Evolutionary conservation across 2,329 filamentous ascomycete genomes (phyloP), one percentile per base, ranked within the genome.

Genomic region (Fusarium subtropicale): DNA sequence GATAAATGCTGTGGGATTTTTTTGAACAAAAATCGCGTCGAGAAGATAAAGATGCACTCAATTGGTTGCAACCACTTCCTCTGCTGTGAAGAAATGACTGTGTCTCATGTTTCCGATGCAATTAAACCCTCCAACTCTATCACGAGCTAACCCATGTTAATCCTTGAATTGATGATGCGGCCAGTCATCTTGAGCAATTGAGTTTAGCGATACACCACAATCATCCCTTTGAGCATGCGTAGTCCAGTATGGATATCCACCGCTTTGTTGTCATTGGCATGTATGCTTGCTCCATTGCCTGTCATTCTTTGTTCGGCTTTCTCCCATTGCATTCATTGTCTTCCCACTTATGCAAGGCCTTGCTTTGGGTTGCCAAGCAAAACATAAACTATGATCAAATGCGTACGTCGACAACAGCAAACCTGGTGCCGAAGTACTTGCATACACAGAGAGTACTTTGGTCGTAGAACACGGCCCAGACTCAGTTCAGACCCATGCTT

Each of bases 401-500:
- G 34, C 47, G 16, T 51, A 31, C 26, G 26, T 54, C 6, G 46
- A 64, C 39, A 45, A n/a, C 20, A 41, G 33, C n/a, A 58, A 64
- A 60, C 47, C 59, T 42, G 50, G 47, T 41, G 51, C 58, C 47
- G 53, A 56, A 67, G 54, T 67, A 54, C 30, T 22, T 26, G 34
- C 31, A 44, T 26, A 18, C 22, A 26, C 10, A n/a, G 16, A 45
- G 42, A 41, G 34, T 52, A 20, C 50, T 22, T 41, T 64, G 34
- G 56, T 26, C 51, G 47, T 55, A 39, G 69, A 57, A 51, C 63
- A 56, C 60, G 69, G 64, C 60, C 69, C 60, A 75, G 72, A 74
- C 67, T 75, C 73, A 75, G 74, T 72, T 70, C 69, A 71, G 65
- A 66, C 59, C 63, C 64, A 38, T 38, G 33, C 33, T 51, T 71